phyloP scores from a whole-genome alignment of 176 grass and related monocot species.

The Oryza coarctata region DNA sequence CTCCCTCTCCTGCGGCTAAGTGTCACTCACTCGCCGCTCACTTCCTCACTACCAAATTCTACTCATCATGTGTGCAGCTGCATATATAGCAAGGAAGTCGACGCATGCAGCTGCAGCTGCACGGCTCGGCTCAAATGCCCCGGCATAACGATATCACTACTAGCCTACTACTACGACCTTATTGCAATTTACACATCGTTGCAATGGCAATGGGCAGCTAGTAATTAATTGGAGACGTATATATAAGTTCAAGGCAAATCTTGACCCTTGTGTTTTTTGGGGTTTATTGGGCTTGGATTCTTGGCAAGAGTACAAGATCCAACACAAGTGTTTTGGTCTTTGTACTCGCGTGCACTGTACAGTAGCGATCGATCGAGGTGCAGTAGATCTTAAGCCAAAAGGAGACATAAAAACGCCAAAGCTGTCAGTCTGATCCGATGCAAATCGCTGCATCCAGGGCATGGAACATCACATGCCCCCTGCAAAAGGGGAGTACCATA shows the following conservation, averaged over 20 bases:
- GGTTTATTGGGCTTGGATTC: background rate
- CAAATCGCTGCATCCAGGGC: background rate
- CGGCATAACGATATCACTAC: slow-evolving; percentile 5
- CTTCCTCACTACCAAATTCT: background rate
- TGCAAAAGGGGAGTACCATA: background rate
- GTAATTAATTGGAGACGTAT: background rate
- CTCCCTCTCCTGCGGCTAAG: background rate
- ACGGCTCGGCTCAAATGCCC: slow-evolving; percentile 36
- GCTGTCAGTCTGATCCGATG: background rate
- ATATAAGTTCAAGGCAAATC: background rate
- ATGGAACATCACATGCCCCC: slow-evolving; percentile 28
- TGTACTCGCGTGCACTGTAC: background rate
- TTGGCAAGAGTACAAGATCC: slow-evolving; percentile 17
- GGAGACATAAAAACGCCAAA: background rate
- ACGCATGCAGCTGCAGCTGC: background rate
- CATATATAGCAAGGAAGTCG: slow-evolving; percentile 29
- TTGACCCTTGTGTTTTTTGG: background rate
- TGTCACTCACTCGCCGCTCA: background rate
- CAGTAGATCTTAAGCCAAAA: background rate
- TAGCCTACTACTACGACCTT: background rate
- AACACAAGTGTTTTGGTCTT: background rate
- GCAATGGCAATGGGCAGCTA: background rate
- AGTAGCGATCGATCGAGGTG: background rate
- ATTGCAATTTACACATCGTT: background rate
- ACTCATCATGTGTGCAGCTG: background rate